phyloP scores from a whole-genome alignment of 306 rosid species.

The Trifolium pratense region DNA sequence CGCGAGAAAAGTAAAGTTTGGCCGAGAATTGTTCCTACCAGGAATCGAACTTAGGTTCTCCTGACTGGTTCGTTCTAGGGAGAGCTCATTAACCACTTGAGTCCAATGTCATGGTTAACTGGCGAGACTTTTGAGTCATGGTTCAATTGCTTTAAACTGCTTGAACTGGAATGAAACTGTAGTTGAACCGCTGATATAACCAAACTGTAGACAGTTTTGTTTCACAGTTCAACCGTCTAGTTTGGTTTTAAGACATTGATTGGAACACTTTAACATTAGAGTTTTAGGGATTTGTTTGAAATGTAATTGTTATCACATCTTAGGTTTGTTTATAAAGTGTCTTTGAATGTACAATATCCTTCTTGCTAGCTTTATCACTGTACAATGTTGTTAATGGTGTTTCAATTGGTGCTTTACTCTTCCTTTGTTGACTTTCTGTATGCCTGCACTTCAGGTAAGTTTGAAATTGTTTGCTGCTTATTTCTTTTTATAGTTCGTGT shows the following conservation, averaged over 20 bases:
- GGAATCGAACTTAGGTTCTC: too few species aligned
- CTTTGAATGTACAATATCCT: not conserved
- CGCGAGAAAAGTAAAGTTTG: too few species aligned
- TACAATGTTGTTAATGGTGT: too few species aligned
- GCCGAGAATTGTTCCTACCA: too few species aligned
- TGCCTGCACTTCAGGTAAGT: conserved; percentile 12
- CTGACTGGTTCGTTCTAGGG: too few species aligned
- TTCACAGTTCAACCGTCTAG: not conserved
- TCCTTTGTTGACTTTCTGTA: conserved; percentile 36
- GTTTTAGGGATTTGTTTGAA: conserved; percentile 4
- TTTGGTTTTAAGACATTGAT: not conserved
- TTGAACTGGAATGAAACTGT: not conserved
- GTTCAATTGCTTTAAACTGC: not conserved
- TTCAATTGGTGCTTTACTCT: conserved; percentile 17
- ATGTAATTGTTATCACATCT: not conserved
- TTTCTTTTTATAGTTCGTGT: not conserved
- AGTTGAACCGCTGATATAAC: not conserved
- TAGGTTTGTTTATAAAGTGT: not conserved
- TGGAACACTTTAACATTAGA: not conserved
- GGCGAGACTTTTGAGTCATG: not conserved
- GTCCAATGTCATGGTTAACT: too few species aligned
- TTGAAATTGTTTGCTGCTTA: not conserved
- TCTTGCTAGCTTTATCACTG: conserved; percentile 15
- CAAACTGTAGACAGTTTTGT: not conserved
- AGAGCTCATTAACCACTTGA: too few species aligned